A percentile compares a stretch with the other conserved stretches of the same genome.
phyloP scores from a whole-genome alignment of 176 grass and related monocot genomes.

The Eragrostis nindensis region DNA sequence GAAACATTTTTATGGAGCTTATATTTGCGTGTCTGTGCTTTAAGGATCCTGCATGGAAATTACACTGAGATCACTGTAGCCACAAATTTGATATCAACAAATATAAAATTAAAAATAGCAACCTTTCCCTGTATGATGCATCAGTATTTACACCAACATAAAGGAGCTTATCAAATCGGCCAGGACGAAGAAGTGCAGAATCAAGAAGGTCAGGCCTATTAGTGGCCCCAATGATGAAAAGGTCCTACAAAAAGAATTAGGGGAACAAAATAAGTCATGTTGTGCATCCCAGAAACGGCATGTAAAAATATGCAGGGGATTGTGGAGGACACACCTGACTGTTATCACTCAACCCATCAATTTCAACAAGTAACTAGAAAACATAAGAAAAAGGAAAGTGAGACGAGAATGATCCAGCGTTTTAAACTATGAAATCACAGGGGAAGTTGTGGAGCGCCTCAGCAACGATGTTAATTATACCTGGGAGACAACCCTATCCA shows the following conservation, averaged over 20 bases:
- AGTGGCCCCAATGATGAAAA: conserved; percentile 97
- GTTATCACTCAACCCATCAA: conserved; percentile 89
- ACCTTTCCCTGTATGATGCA: conserved; percentile 85
- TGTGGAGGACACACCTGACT: conserved; percentile 69
- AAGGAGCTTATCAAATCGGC: conserved; percentile 93
- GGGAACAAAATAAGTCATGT: not conserved
- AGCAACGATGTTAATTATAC: conserved; percentile 43
- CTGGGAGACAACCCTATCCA: conserved; percentile 99
- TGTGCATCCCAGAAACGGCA: conserved; percentile 26
- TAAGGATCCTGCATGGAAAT: conserved; percentile 73
- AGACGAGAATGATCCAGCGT: conserved; percentile 21
- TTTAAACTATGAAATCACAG: too few relatives aligned
- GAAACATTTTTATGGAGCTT: conserved; percentile 84
- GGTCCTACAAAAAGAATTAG: conserved; percentile 54
- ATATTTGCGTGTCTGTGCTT: conserved; percentile 92
- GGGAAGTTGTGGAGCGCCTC: not conserved
- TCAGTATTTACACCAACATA: conserved; percentile 94
- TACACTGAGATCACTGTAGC: conserved; percentile 1
- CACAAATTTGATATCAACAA: not conserved
- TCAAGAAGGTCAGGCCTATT: conserved; percentile 98
- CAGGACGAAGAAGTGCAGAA: conserved; percentile 87
- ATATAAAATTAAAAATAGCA: conserved; percentile 6
- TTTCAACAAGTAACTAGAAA: conserved; percentile 93
- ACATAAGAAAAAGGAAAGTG: conserved; percentile 26
- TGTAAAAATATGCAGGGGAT: not conserved